Evolutionary conservation across 177 flowering plant species (phyloP).

Genomic region (Vitis hybrid): DNA sequence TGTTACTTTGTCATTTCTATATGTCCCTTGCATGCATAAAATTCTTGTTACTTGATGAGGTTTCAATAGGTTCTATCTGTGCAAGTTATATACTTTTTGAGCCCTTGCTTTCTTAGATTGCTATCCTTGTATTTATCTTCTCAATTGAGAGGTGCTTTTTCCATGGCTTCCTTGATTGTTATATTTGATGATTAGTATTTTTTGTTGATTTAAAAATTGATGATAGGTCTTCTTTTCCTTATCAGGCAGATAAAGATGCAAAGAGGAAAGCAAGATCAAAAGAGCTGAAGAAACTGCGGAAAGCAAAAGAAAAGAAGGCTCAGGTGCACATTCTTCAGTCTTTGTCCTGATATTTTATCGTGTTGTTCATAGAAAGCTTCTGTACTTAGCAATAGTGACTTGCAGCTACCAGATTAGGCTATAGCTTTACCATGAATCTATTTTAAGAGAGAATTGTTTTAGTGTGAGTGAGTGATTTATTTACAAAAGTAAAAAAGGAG

Average conservation of each 20-base stretch:
- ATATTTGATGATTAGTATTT: not conserved
- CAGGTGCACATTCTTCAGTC: conserved; percentile 47
- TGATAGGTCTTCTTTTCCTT: conserved; percentile 13
- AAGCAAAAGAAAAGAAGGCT: conserved; percentile 83
- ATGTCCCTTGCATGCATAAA: no score
- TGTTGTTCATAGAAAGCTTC: not conserved
- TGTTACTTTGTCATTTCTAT: no score
- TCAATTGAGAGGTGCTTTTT: not conserved
- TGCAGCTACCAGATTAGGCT: no score
- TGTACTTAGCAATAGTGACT: no score
- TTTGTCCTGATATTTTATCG: not conserved
- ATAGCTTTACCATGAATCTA: no score
- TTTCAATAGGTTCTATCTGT: no score
- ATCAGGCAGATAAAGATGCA: conserved; percentile 97
- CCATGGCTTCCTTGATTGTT: not conserved
- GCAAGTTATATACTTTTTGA: not conserved
- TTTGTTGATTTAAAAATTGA: not conserved
- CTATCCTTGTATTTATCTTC: not conserved
- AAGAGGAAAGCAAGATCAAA: conserved; percentile 90
- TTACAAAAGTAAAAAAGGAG: no score
- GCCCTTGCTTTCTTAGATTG: not conserved
- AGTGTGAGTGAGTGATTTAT: no score
- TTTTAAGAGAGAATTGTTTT: no score
- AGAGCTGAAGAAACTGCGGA: conserved; percentile 83
- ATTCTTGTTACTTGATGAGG: no score